phyloP scores from a whole-genome alignment of 768 basidiomycete genomes.

The Boletellus ananiceps region DNA sequence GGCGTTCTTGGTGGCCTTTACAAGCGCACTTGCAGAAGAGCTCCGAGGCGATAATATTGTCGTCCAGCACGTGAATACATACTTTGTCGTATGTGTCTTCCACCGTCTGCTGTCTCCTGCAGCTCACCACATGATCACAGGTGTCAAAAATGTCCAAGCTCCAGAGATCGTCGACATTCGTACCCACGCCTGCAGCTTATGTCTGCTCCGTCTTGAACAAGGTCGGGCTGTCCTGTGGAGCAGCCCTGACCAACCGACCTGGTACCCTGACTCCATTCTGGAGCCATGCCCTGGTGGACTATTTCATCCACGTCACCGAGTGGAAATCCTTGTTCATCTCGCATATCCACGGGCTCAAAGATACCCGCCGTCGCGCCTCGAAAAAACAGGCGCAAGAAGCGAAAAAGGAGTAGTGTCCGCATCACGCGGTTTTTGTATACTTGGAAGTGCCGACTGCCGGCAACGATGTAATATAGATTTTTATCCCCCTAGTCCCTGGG shows the following conservation, averaged over 20 bases:
- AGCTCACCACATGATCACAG: constrained; percentile 35
- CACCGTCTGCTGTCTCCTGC: not conserved
- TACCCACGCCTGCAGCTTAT: constrained; percentile 70
- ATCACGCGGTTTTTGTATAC: too few relatives aligned
- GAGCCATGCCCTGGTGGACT: constrained; percentile 81
- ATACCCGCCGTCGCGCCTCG: constrained; percentile 67
- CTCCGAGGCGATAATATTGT: constrained; percentile 67
- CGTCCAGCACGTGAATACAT: constrained; percentile 85
- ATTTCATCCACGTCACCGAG: constrained; percentile 52
- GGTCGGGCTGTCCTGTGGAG: constrained; percentile 74
- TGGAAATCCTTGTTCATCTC: constrained; percentile 50
- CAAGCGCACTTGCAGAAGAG: constrained; percentile 82
- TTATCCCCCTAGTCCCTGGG: too few relatives aligned
- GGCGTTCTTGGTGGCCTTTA: constrained; percentile 83
- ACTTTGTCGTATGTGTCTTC: constrained; percentile 74
- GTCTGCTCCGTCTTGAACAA: constrained; percentile 75
- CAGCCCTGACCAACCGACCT: constrained; percentile 64
- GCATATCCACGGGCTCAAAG: constrained; percentile 66
- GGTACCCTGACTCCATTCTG: constrained; percentile 83
- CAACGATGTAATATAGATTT: too few relatives aligned
- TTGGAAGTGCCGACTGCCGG: too few relatives aligned
- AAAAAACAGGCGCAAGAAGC: constrained; percentile 57
- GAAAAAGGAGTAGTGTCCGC: constrained; percentile 40
- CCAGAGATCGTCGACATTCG: constrained; percentile 58
- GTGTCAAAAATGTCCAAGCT: constrained; percentile 95